phyloP scores from a whole-genome alignment of 768 basidiomycete species.

The Lactarius sanguifluus region DNA sequence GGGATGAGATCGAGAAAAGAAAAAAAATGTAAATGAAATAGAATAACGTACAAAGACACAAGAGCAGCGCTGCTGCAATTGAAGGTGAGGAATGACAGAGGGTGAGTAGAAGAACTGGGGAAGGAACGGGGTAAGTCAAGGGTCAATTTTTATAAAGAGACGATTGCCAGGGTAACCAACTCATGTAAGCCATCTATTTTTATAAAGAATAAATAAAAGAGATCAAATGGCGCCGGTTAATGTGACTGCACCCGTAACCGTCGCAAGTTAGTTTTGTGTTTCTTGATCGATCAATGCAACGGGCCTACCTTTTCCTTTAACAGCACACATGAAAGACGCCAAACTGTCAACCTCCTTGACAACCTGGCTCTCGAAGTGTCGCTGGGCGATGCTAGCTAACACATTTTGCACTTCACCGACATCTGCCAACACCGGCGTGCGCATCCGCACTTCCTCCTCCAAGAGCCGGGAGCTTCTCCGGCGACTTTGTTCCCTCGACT shows the following conservation, averaged over 20 bases:
- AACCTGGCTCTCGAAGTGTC: constrained; percentile 66
- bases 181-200: constrained; percentile 1
- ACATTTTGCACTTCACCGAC: constrained; percentile 63
- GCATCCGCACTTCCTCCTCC: constrained; percentile 58
- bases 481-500: constrained; percentile 57
- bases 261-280: not conserved
- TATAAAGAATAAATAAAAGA: not conserved
- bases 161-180: constrained; percentile 15
- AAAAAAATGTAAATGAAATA: constrained; percentile 14
- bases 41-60: constrained; percentile 31
- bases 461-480: constrained; percentile 70
- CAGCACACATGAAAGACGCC: constrained; percentile 74
- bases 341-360: constrained; percentile 81
- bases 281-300: not conserved
- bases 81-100: constrained; percentile 30
- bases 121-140: not conserved
- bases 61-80: constrained; percentile 58
- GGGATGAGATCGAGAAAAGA: constrained; percentile 14
- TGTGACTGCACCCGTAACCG: not conserved
- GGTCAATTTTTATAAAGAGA: constrained; percentile 13
- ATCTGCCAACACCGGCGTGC: constrained; percentile 70
- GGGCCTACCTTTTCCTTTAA: constrained; percentile 48
- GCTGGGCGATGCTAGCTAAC: constrained; percentile 67
- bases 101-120: constrained; percentile 25
- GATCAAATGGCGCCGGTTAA: not conserved